phyloP scores from a whole-genome alignment of 495 filamentous ascomycete species.

The Penicillium cataractarum region DNA sequence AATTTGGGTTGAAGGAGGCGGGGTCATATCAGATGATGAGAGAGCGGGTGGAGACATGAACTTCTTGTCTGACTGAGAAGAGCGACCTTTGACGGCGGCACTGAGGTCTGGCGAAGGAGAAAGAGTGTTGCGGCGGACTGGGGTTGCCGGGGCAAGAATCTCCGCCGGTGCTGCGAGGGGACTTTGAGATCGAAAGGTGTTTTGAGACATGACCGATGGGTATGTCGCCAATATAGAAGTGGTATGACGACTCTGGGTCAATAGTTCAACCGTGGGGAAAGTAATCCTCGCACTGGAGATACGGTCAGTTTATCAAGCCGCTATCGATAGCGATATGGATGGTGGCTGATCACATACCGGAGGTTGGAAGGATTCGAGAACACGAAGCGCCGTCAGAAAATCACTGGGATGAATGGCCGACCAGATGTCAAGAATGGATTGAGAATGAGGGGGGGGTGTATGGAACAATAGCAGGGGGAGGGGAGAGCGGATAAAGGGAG shows the following conservation, averaged over 20 bases:
- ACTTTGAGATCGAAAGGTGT: conserved; percentile 34
- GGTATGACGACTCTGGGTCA: conserved; percentile 19
- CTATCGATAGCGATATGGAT: conserved; percentile 13
- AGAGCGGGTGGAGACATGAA: conserved; percentile 44
- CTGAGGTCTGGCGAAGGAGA: conserved; percentile 49
- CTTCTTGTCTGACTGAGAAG: conserved; percentile 39
- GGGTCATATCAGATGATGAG: conserved; percentile 62
- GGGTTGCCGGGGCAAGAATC: conserved; percentile 43
- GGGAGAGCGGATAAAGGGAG: conserved; percentile 5
- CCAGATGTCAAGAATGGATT: neutral
- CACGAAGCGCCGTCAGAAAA: neutral
- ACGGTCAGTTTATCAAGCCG: conserved; percentile 20
- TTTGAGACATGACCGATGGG: conserved; percentile 43
- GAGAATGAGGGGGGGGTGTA: neutral
- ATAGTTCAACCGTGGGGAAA: conserved; percentile 23
- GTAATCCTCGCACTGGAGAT: conserved; percentile 29
- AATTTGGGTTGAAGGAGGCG: conserved; percentile 74
- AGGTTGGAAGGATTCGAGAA: conserved; percentile 16
- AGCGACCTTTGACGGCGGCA: conserved; percentile 30
- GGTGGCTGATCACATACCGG: conserved; percentile 37
- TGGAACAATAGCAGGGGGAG: neutral
- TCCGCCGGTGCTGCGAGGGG: conserved; percentile 47
- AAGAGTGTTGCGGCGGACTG: conserved; percentile 38
- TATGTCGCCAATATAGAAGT: conserved; percentile 7
- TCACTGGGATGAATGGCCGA: neutral